Conservation (phyloP, 768 basidiomycete species). For the Tulasnella calospora region DNA sequence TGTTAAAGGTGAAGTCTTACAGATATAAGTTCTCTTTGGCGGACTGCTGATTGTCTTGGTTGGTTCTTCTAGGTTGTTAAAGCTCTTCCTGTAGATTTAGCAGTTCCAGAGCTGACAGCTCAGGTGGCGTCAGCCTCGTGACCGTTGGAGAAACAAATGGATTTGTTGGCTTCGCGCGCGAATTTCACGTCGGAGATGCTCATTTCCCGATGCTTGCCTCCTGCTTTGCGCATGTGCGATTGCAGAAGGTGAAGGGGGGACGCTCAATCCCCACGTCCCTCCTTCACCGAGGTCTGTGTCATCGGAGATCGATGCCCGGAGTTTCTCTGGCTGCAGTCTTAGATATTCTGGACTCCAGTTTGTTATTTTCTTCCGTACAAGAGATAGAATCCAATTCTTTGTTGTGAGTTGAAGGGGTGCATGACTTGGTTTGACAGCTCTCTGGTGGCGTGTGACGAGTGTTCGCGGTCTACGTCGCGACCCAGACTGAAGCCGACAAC, state of each 20-base stretch:
- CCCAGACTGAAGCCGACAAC: conserved; percentile 16
- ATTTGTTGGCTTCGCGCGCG: not conserved
- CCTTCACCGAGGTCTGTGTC: not conserved
- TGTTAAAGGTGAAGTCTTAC: conserved; percentile 48
- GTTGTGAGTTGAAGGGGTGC: not conserved
- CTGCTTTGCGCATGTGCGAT: not conserved
- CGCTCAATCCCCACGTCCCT: not conserved
- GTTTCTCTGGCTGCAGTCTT: conserved; percentile 22
- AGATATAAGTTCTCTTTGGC: not conserved
- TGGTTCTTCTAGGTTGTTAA: not conserved
- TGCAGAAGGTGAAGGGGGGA: not conserved
- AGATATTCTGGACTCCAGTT: conserved; percentile 8
- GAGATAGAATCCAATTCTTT: not conserved
- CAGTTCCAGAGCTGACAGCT: not conserved
- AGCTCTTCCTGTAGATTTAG: not conserved
- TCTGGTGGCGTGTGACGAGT: conserved; percentile 1
- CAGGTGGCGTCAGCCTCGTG: not conserved
- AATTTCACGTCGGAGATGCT: not conserved
- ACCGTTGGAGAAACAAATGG: not conserved
- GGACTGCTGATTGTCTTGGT: not conserved
- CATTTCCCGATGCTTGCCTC: conserved; percentile 1
- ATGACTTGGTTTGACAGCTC: conserved; percentile 1
- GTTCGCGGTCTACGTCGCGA: conserved; percentile 12
- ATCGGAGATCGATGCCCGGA: conserved; percentile 10
- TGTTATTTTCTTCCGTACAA: conserved; percentile 13